Base-by-base conservation (phyloP, 441 rosid genomes). In the Isatis lusitanica region DNA sequence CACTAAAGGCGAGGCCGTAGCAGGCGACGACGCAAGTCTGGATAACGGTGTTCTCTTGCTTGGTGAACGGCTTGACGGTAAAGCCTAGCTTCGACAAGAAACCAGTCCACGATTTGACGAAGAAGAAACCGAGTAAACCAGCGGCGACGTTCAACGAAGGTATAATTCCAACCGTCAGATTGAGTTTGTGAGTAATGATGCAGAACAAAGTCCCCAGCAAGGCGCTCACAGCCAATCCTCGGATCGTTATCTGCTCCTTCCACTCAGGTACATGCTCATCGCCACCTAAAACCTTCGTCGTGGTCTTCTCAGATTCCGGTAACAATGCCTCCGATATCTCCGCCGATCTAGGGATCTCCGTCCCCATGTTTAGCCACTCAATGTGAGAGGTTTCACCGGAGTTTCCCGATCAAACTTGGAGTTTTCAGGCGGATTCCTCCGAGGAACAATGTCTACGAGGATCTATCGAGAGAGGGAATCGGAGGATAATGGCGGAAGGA, bases 21-120 rank as follows among this genome's bases (percentile, higher is more conserved):
- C 98, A 90, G 35, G 97, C 98, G 15, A 93, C 98, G 16, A 93
- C 97, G 62, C 98, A 89, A 50, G 98, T 92, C 78, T 92, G 98
- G 51, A 92, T 89, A 36, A 92, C 94, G 18, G 94, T 87, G 77
- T 89, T 89, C 84, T 90, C 98, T 69, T 93, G 95, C 75, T 88
- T 86, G 13, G 97, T 90, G 61, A 93, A 93, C 1, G 93, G 97
- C 61, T 81, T 68, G 26, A 85, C 80, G 4, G 84, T 71, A 65
- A 89, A 59, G 9, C 97, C 98, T 9, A 90, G 79, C 73, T 76
- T 79, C 31, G 90, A 76, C 38, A 89, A 67, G 60, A 87, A 81
- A n/a, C 87, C 90, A 7, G 91, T 88, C 98, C 97, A 93, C 12
- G 97, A 93, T 51, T 93, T 89, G 47, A 90, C 91, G 46, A 89